Base-by-base conservation (phyloP, 768 basidiomycete genomes). In the Tubosaeta sp. region DNA sequence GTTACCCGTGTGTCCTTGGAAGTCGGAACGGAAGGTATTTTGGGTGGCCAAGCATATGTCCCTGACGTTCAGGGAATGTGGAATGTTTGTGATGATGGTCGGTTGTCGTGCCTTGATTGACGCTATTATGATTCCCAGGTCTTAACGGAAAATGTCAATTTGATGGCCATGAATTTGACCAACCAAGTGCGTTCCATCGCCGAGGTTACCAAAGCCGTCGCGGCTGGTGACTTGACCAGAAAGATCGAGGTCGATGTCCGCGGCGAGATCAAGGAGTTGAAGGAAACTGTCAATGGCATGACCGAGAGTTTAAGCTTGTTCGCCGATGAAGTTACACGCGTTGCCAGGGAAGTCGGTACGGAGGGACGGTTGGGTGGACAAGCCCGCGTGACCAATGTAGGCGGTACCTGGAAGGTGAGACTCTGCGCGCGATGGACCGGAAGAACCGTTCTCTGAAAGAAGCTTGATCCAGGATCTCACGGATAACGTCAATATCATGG, bases 401-500 rank as follows among this genome's bases (percentile, higher is more conserved):
- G 91, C 52, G 96, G 96, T 44, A 95, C 92, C 0, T 98, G 96
- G 96, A 93, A 93, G 75, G 77, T 75, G 40, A 41, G 56, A n/a
- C n/a, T 44, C n/a, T 12, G 18, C 13, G 34, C 40, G 18, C 13
- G 13, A 13, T 22, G 34, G 18, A 14, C 16, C 3, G 13, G 46
- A 25, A 19, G 36, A 4, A 29, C 19, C 5, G 11, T 44, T 22
- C 21, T 22, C 29, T 59, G 16, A 56, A 39, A 6, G 49, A 10
- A 49, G 48, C 1, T 67, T 66, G 6, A 50, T 62, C 19, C 24
- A 80, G 74, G 89, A 93, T 65, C 75, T 97, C 72, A 94, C 94
- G 44, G 91, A 94, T 64, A 94, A 91, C 68, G 94, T 96, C 59
- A 96, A 95, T 65, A 82, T 91, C 61, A 95, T 95, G 94, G 93